Evolutionary conservation across 108 stramenopile genomes (phyloP).

Genomic region (Epithemia pelagica): DNA sequence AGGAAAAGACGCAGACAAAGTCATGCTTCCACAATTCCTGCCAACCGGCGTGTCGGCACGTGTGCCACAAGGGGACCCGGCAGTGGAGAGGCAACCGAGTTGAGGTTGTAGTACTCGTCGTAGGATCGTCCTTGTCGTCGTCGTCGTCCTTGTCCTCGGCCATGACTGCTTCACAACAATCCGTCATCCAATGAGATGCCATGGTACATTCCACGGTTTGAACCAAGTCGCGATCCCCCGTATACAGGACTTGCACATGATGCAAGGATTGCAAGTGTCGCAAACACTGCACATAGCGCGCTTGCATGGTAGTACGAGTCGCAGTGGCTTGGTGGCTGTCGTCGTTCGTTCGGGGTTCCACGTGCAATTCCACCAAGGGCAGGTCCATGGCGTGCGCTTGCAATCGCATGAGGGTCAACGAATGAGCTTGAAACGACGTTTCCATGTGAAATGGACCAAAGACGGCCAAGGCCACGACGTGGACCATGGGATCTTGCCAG

Average conservation of each 20-base stretch:
- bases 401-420: slow-evolving; percentile 22
- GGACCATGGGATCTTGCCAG: slow-evolving; percentile 18
- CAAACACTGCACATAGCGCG: slow-evolving; percentile 30
- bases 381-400: slow-evolving; percentile 31
- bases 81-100: too few species aligned
- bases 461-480: slow-evolving; percentile 21
- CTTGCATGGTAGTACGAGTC: background rate
- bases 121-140: too few species aligned
- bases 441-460: slow-evolving; percentile 7
- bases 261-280: slow-evolving; percentile 16
- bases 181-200: slow-evolving; percentile 32
- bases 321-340: too few species aligned
- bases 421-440: slow-evolving; percentile 31
- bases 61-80: background rate
- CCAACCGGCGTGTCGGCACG: slow-evolving; percentile 10
- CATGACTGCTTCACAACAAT: slow-evolving; percentile 22
- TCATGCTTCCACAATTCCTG: slow-evolving; percentile 16
- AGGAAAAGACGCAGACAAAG: slow-evolving; percentile 30
- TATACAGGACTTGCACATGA: slow-evolving; percentile 24
- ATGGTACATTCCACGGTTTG: too few species aligned
- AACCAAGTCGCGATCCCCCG: slow-evolving; percentile 42
- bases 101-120: too few species aligned
- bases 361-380: slow-evolving; percentile 11
- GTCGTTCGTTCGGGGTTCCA: background rate
- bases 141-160: slow-evolving; percentile 18